A percentile compares a stretch with the other conserved stretches of the same genome.
Conservation (phyloP, 75 land plant genomes). For the Selaginella tamariscina region DNA sequence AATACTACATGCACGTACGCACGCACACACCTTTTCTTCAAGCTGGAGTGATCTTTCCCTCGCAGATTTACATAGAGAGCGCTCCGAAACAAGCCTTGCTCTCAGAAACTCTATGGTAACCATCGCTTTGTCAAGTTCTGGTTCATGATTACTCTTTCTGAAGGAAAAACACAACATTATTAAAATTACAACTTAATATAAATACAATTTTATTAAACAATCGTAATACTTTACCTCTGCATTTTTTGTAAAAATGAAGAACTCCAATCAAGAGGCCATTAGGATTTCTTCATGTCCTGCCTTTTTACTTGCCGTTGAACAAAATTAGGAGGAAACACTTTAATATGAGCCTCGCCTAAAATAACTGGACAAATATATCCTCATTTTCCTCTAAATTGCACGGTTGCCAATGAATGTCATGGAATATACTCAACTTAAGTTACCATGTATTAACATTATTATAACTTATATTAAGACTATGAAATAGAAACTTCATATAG, state of each 20-base stretch:
- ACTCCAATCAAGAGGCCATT: neutral
- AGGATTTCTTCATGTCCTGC: neutral
- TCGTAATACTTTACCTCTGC: conserved; percentile 1
- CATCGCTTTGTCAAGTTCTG: neutral
- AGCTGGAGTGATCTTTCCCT: neutral
- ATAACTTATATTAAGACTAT: too few relatives aligned
- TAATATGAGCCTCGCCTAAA: neutral
- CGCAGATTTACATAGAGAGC: neutral
- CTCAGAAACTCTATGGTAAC: neutral
- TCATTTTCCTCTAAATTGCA: neutral
- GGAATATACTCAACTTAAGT: neutral
- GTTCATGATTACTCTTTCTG: neutral
- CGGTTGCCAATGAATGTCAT: neutral
- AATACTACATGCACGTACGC: too few relatives aligned
- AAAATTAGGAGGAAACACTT: neutral
- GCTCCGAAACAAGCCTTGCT: neutral
- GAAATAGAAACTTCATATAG: neutral
- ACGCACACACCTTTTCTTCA: neutral
- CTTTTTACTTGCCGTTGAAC: neutral
- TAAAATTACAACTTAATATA: neutral
- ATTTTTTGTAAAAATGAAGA: neutral
- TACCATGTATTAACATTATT: too few relatives aligned
- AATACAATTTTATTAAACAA: neutral
- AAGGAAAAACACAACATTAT: neutral
- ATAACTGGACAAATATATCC: neutral